Percentiles rank a stretch among this genome's conserved stretches.
These are phyloP conservation scores for Lithospermum erythrorhizon DNA, from an alignment of 257 asterid genomes.

Conservation along the genomic window DNA sequence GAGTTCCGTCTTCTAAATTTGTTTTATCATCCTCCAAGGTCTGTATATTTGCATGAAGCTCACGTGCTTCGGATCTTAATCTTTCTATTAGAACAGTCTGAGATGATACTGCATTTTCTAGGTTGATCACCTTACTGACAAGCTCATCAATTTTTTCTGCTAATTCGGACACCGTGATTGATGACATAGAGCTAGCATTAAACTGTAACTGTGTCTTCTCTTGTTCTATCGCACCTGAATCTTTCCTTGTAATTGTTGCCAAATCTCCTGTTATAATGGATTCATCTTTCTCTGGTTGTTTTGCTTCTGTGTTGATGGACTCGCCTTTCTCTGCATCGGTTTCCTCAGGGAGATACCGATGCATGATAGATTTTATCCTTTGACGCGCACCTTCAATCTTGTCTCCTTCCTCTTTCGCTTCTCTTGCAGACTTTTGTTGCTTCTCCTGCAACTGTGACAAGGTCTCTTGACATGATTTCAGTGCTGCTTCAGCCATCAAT, in stretches of 20 bases:
- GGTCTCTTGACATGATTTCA: conserved; percentile 17
- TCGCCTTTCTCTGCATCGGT: conserved; percentile 2
- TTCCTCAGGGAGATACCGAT: neutral
- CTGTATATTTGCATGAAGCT: conserved; percentile 47
- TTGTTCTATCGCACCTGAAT: conserved; percentile 10
- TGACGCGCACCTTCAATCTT: conserved; percentile 8
- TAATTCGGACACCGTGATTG: conserved; percentile 58
- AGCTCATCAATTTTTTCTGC: conserved; percentile 82
- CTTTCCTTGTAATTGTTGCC: conserved; percentile 1
- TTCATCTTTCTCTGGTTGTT: conserved; percentile 1
- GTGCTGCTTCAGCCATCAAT: conserved; percentile 76
- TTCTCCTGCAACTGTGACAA: conserved; percentile 2
- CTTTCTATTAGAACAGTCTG: conserved; percentile 69
- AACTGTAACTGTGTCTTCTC: conserved; percentile 17
- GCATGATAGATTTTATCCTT: conserved; percentile 1
- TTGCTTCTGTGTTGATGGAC: neutral
- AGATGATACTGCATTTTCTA: conserved; percentile 66
- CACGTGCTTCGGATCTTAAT: conserved; percentile 49
- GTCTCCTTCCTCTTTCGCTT: conserved; percentile 1
- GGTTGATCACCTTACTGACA: conserved; percentile 59
- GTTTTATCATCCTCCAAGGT: conserved; percentile 49
- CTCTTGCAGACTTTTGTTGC: conserved; percentile 3
- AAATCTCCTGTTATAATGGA: neutral
- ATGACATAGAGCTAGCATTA: conserved; percentile 19
- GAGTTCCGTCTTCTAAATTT: conserved; percentile 17